Base-by-base conservation (phyloP, 257 asterid species). In the Marsdenia floribunda region DNA sequence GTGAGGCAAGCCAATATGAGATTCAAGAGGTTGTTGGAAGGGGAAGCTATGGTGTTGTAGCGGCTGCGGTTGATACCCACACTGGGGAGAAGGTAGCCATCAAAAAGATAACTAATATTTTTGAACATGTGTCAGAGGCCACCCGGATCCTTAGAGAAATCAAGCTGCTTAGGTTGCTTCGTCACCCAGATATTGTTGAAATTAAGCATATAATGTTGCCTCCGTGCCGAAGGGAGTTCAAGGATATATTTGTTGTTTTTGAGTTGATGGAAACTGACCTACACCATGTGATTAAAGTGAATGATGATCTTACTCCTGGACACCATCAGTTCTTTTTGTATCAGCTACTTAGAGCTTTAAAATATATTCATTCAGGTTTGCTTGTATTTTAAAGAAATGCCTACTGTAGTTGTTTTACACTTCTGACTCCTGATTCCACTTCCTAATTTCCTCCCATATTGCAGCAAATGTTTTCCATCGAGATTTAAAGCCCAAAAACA, bases 201-300 rank as follows among this genome's bases (percentile, higher is more conserved):
- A 94, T 94, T 59, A 94, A 90, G 87, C 99, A 94, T 80, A 92
- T 94, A 71, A 80, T 92, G 97, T 57, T 94, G 85, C 99, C 99
- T 75, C 90, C 99, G 3, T 94, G 96, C 67, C 87, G 91, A 13
- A 89, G 98, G 84, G 99, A 94, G 83, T 94, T 94, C 85, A 93
- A 90, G 85, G 99, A 94, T 83, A 92, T 94, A 76, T 94, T 87
- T 85, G 96, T 94, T 33, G 93, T 94, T 79, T 94, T 94, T 75
- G 99, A 94, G 85, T 85, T 94, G 93, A 94, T 94, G 99, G 99
- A 94, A 86, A 88, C 98, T 22, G 99, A 94, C 72, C 97, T 94
- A 79, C 99, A 94, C 76, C 89, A 94, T 77, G 98, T 94, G 26
- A 92, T 94, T 80, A 90, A 90, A 76, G 88, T 96, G 19, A 94